phyloP scores from a whole-genome alignment of 495 filamentous ascomycete genomes.

The Podospora pseudocomata region DNA sequence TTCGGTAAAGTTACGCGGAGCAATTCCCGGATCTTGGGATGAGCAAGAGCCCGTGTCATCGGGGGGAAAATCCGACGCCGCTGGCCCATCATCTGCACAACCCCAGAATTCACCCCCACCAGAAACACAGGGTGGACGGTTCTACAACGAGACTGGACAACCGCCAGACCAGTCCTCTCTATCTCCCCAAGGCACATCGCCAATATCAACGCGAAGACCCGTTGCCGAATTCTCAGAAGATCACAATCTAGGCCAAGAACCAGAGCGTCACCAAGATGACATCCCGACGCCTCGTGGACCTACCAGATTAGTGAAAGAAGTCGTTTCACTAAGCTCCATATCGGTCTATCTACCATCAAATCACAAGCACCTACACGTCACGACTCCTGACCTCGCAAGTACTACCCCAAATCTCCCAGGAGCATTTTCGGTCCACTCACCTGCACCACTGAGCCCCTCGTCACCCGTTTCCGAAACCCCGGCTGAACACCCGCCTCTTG shows the following conservation, averaged over 20 bases:
- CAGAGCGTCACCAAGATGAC: slow-evolving; percentile 32
- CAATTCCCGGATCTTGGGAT: slow-evolving; percentile 62
- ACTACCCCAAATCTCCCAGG: slow-evolving; percentile 53
- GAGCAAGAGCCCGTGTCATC: slow-evolving; percentile 22
- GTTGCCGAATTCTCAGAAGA: background rate
- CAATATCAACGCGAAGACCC: background rate
- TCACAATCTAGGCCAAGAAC: slow-evolving; percentile 7
- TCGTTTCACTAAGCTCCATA: slow-evolving; percentile 40
- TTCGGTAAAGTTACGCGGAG: slow-evolving; percentile 39
- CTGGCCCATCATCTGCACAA: background rate
- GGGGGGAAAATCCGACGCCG: background rate
- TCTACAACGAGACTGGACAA: background rate
- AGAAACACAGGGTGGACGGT: background rate
- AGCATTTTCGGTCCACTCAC: slow-evolving; percentile 52
- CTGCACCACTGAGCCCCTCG: slow-evolving; percentile 23
- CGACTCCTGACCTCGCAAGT: slow-evolving; percentile 20
- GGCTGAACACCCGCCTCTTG: slow-evolving; percentile 18
- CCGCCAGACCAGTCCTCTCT: background rate
- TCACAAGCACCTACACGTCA: slow-evolving; percentile 37
- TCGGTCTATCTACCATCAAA: slow-evolving; percentile 44
- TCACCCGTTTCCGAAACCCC: slow-evolving; percentile 7
- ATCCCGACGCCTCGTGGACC: slow-evolving; percentile 44
- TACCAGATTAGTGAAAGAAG: slow-evolving; percentile 47
- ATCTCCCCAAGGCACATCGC: background rate
- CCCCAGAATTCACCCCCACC: background rate